These are phyloP conservation scores for Bipolaris cookei DNA, from an alignment of 2,329 filamentous ascomycete species.

Conservation along the genomic window DNA sequence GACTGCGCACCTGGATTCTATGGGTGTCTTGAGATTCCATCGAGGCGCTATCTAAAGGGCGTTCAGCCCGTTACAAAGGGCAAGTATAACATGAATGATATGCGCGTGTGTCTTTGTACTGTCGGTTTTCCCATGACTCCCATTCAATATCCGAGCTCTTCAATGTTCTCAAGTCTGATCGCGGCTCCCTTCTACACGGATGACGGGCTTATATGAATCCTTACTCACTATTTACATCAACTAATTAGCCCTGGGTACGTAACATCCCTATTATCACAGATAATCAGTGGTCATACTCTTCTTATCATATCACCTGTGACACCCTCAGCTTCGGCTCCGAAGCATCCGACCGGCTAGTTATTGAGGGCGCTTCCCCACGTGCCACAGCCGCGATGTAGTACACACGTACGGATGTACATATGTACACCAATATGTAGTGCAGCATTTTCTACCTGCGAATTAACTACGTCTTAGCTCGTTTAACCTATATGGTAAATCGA, in stretches of 20 bases:
- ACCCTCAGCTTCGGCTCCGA: too few relatives aligned
- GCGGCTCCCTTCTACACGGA: background rate
- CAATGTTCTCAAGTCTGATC: background rate
- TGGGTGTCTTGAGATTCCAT: too few relatives aligned
- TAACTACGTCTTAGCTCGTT: conserved; percentile 19
- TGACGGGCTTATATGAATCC: background rate
- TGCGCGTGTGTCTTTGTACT: background rate
- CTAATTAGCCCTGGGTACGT: background rate
- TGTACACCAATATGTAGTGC: background rate
- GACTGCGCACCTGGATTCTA: too few relatives aligned
- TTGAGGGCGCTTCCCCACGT: background rate
- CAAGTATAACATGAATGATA: background rate
- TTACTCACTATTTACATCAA: background rate
- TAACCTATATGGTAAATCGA: conserved; percentile 46
- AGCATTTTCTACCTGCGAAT: background rate
- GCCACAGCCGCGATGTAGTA: background rate
- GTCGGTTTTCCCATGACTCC: background rate
- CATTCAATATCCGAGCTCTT: background rate
- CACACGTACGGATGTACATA: background rate
- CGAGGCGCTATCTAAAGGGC: background rate
- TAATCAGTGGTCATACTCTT: background rate
- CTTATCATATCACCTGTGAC: background rate
- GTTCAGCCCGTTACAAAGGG: background rate
- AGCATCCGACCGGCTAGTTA: background rate
- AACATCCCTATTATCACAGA: background rate